Evolutionary conservation across 768 basidiomycete species (phyloP), one percentile per base, ranked within the genome.

Genomic region (Pseudohyphozyma bogoriensis): DNA sequence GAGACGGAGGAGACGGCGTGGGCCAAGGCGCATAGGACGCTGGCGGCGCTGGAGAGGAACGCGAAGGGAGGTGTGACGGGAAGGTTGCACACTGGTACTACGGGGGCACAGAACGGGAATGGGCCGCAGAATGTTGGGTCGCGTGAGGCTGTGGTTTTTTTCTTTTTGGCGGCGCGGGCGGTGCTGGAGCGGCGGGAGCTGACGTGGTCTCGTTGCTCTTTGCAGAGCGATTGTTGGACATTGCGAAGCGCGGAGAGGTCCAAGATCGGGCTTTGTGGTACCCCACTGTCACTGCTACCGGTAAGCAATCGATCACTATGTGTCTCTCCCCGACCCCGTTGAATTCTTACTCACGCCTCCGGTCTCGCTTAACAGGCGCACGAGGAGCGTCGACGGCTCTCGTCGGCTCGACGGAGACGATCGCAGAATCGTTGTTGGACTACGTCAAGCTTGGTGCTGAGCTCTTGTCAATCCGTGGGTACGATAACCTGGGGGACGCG

Each of bases 391-490:
- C 46, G 15, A 47, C 46, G 6, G 46, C 46, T 15, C 26, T 47
- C 11, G 46, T 47, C 46, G 46, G 46, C 11, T 18, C 46, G 26
- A n/a, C 46, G 7, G 26, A 47, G 18, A 26, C n/a, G 8, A n/a
- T 47, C 20, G 28, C 28, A 13, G 46, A 47, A 5, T 28, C 46
- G 28, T 26, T 47, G 24, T 13, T 47, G 7, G 46, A 47, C 46
- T 47, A 47, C 46, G 46, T 47, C 46, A 47, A 47, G 46, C n/a
- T 47, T 26, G 46, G 46, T 18, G 46, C 46, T n/a, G 28, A 31
- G 5, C 24, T 47, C 4, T 26, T 47, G 24, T 47, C 46, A 11
- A 47, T 47, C 24, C n/a, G 46, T 10, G 46, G 46, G 10, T 47
- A 47, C 18, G 46, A 47, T 28, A 47, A 47, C 24, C 18, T 47